Base-by-base conservation (phyloP, 164 flowering plant species). In the Brasenia schreberi region DNA sequence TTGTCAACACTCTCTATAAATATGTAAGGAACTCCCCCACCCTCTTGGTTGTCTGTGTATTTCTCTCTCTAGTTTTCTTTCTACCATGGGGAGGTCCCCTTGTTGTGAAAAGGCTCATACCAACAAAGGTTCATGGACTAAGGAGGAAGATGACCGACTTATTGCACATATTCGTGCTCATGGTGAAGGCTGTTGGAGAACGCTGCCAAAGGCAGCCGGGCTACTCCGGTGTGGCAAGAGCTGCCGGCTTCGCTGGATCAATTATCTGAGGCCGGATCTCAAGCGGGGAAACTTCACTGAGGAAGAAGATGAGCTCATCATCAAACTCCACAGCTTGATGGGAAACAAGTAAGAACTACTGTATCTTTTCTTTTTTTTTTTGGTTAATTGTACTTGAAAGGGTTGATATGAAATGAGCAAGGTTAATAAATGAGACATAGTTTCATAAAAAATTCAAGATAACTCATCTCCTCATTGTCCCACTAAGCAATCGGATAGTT, bases 91-190 rank as follows among this genome's bases (percentile, higher is more conserved):
- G 53, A 85, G 98, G 81, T 94, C 98, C 59, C 98, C 98, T 49
- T 94, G 98, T 70, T 94, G 98, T 73, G 98, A 91, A 75, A 94
- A 91, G 73, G 96, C 96, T 71, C 98, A 94, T 70, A 94, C 98
- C 16, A 94, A 94, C 86, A 94, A 94, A 79, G 98, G 98, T 11
- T 97, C 98, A 44, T 93, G 98, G 98, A 92, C 98, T 19, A 92
- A 90, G 66, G 98, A 92, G 76, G 97, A 94, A 80, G 98, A 94
- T 67, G 98, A 91, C 67, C 78, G 95, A 2, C 85, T 94, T 14
- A 85, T 89, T 27, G 80, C 95, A 11, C 87, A 94, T 59, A 94
- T 94, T 44, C 74, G 89, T n/a, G 86, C 85, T 16, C 95, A 94
- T 68, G 98, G 98, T 14, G 98, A 94, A 69, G 98, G 98, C 19